Evolutionary conservation across 495 filamentous ascomycete species (phyloP), one percentile per base, ranked within the genome.

Genomic region (Talaromyces borbonicus): DNA sequence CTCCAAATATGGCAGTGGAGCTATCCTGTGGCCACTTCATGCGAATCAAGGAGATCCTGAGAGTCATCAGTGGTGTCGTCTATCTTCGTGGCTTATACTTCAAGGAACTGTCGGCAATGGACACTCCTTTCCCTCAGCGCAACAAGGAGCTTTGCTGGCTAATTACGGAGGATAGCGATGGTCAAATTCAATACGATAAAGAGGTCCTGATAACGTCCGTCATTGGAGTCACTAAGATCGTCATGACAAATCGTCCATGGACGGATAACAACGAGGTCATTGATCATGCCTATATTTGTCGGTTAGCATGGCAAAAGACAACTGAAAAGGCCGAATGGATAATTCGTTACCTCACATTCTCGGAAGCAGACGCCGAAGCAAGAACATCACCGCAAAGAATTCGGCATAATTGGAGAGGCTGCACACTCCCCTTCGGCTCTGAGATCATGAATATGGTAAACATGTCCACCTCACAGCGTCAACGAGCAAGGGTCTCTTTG

Each of bases 341-440:
- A 4, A 46, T 69, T 15, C 56, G 61, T 30, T 67, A 61, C 32
- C 29, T 68, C 7, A 44, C 49, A 0, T 52, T 32, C 11, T 40
- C 55, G 0, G 67, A 69, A 31, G 54, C 57, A 0, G 60, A 65
- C 15, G 20, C 32, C 2, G 47, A 43, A 0, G 49, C 39, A 15
- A 36, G 47, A 0, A 20, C 49, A 24, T 18, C 50, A 3, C 31
- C 59, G 0, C 31, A 19, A 2, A 24, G 33, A 1, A 25, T 71
- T 27, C 59, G 67, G 3, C 36, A 46, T 4, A 2, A 31, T 1
- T 71, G 67, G 67, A 52, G 67, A 25, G 61, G 57, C 0, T 16
- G 52, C 0, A 64, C 62, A 2, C 37, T 39, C 7, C 46, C 50
- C 5, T 67, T 67, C 38, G 66, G 66, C 0, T 53, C 20, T 26